Evolutionary conservation across 2,329 filamentous ascomycete genomes (phyloP).

Genomic region (Apiospora rasikravindrae): DNA sequence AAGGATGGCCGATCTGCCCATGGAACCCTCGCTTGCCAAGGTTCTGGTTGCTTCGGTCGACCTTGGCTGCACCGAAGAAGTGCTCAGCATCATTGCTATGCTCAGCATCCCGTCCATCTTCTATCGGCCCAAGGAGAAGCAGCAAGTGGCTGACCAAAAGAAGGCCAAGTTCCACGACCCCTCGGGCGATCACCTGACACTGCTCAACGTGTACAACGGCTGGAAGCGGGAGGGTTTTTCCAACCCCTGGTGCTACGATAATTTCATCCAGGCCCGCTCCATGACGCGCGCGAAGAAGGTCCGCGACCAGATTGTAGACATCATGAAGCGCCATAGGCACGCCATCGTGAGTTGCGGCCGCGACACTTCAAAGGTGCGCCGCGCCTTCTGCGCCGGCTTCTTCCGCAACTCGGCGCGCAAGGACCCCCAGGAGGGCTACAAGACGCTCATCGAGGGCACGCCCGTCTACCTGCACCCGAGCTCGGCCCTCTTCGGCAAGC

Average conservation of each 20-base stretch:
- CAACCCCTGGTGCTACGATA: constrained; percentile 94
- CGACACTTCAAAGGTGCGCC: constrained; percentile 84
- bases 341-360: constrained; percentile 82
- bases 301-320: constrained; percentile 86
- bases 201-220: constrained; percentile 96
- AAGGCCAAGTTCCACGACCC: constrained; percentile 98
- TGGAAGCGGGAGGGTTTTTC: constrained; percentile 88
- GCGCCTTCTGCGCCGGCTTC: constrained; percentile 90
- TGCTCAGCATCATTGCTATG: constrained; percentile 94
- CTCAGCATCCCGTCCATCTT: constrained; percentile 86
- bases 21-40: constrained; percentile 93
- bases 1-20: constrained; percentile 98
- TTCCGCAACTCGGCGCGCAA: constrained; percentile 96
- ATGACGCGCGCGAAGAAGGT: constrained; percentile 93
- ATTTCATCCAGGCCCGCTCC: constrained; percentile 91
- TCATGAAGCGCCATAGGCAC: constrained; percentile 92
- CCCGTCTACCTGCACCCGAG: constrained; percentile 94
- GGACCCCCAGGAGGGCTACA: constrained; percentile 95
- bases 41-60: constrained; percentile 88
- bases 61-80: constrained; percentile 88
- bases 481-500: constrained; percentile 92
- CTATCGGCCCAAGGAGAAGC: constrained; percentile 97
- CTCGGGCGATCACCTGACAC: constrained; percentile 89
- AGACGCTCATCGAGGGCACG: constrained; percentile 93
- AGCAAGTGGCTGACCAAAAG: constrained; percentile 94